Evolutionary conservation across 257 asterid genomes (phyloP), one percentile per base, ranked within the genome.

Genomic region (Penstemon newberryi): DNA sequence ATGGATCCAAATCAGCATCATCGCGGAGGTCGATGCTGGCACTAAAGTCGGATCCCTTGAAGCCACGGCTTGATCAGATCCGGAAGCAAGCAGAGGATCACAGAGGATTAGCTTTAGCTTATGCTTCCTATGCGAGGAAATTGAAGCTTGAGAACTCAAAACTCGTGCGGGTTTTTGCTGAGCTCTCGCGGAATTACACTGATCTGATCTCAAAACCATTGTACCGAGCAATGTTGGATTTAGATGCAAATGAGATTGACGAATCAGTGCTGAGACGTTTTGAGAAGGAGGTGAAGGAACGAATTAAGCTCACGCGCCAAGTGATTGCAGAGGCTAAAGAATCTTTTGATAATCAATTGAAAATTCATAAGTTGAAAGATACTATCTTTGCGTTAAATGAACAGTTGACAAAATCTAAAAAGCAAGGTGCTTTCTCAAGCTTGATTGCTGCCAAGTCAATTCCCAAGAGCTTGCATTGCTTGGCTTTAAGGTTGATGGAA

Each of bases 401-500:
- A 57, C 85, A 77, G 67, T 67, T 81, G 33, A 75, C 82, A n/a
- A 75, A 77, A 70, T 73, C 85, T 0, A 79, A 74, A 64, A 81
- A 81, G 73, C 82, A 84, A 71, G 85, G 84, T n/a, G 80, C 84
- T 57, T 84, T 79, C 77, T 74, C 82, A 13, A 84, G 82, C 67
- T 66, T 84, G 79, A 84, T 84, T 62, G 85, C 89, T 38, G 87
- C 89, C 41, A 84, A 82, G 78, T 82, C 87, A 6, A 84, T 82
- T 42, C 85, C 82, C 19, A 79, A 79, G 77, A 84, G 82, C 75
- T 73, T 84, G 79, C 87, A 81, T 46, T 84, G 85, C 56, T 75
- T 81, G 71, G 63, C 83, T 4, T 73, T 84, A 82, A 75, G 83
- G 75, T 67, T 84, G 70, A 84, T 79, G 87, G 84, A 79, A 40